Percentiles rank a stretch among this genome's conserved stretches.
phyloP scores from a whole-genome alignment of 495 filamentous ascomycete species.

The Glarea lozoyensis region DNA sequence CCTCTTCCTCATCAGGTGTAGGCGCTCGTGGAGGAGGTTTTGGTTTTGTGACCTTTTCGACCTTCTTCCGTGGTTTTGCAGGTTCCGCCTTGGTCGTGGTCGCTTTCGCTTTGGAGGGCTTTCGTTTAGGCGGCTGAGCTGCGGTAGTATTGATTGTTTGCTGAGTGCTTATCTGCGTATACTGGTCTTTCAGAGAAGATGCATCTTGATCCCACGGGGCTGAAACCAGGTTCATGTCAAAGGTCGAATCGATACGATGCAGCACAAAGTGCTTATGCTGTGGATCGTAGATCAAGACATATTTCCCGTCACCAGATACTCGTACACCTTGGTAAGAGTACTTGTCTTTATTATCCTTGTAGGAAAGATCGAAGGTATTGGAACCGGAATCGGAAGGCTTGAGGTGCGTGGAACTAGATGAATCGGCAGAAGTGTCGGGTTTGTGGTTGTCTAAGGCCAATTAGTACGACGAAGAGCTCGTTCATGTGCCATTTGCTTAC shows the following conservation, averaged over 20 bases:
- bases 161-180: slow-evolving; percentile 12
- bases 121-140: slow-evolving; percentile 10
- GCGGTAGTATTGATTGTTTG: slow-evolving; percentile 1
- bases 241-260: slow-evolving; percentile 48
- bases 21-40: slow-evolving; percentile 18
- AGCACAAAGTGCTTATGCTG: slow-evolving; percentile 43
- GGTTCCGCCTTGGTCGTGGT: slow-evolving; percentile 7
- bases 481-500: slow-evolving; percentile 24
- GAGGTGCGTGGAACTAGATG: slow-evolving; percentile 35
- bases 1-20: slow-evolving; percentile 20
- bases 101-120: slow-evolving; percentile 9
- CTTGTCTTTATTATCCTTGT: slow-evolving; percentile 34
- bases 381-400: slow-evolving; percentile 27
- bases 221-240: slow-evolving; percentile 45
- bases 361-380: slow-evolving; percentile 28
- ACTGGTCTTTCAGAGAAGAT: slow-evolving; percentile 11
- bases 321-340: slow-evolving; percentile 42
- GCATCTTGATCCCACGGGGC: slow-evolving; percentile 17
- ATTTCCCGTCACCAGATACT: slow-evolving; percentile 38
- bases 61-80: slow-evolving; percentile 11
- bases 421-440: slow-evolving; percentile 32
- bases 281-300: slow-evolving; percentile 46
- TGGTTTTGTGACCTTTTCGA: slow-evolving; percentile 14
- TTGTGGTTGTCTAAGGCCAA: slow-evolving; percentile 41
- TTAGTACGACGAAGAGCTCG: background rate